Percentiles rank a stretch among this genome's conserved stretches.
phyloP scores from a whole-genome alignment of 495 filamentous ascomycete genomes.

The Penicillium lividum region DNA sequence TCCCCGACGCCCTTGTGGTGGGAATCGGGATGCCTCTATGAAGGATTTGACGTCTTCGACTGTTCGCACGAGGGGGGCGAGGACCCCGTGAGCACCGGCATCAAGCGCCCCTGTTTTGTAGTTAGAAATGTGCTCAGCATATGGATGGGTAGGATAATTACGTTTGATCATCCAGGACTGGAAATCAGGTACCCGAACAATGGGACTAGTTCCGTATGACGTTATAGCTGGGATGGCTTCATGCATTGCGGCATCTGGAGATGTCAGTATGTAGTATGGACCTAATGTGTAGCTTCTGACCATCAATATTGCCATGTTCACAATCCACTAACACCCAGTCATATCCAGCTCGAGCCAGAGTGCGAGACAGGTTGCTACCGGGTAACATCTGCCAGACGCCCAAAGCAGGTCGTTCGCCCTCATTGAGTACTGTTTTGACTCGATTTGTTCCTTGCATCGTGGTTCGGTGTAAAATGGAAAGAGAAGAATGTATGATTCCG shows the following conservation, averaged over 20 bases:
- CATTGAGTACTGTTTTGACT: constrained; percentile 5
- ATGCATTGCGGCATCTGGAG: constrained; percentile 71
- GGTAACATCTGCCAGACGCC: constrained; percentile 13
- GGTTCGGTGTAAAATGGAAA: background rate
- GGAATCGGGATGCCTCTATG: constrained; percentile 52
- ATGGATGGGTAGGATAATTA: constrained; percentile 32
- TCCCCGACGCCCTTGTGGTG: constrained; percentile 27
- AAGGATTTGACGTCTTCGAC: constrained; percentile 64
- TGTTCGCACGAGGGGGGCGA: constrained; percentile 65
- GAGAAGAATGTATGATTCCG: too few species aligned
- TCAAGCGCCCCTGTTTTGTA: constrained; percentile 60
- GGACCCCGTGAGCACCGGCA: constrained; percentile 53
- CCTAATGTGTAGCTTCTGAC: background rate
- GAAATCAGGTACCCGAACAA: constrained; percentile 66
- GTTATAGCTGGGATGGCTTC: constrained; percentile 73
- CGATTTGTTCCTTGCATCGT: constrained; percentile 4
- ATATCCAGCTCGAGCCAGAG: constrained; percentile 10
- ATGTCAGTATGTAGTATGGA: background rate
- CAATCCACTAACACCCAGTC: constrained; percentile 13
- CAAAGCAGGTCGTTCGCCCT: constrained; percentile 5
- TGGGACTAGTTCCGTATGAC: constrained; percentile 61
- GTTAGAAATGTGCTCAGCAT: constrained; percentile 1
- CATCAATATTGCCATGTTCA: constrained; percentile 15
- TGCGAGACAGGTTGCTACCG: constrained; percentile 11
- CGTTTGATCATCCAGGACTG: constrained; percentile 73